phyloP scores from a whole-genome alignment of 805 yeast genomes.

The Grigorovia yakushimaensis region DNA sequence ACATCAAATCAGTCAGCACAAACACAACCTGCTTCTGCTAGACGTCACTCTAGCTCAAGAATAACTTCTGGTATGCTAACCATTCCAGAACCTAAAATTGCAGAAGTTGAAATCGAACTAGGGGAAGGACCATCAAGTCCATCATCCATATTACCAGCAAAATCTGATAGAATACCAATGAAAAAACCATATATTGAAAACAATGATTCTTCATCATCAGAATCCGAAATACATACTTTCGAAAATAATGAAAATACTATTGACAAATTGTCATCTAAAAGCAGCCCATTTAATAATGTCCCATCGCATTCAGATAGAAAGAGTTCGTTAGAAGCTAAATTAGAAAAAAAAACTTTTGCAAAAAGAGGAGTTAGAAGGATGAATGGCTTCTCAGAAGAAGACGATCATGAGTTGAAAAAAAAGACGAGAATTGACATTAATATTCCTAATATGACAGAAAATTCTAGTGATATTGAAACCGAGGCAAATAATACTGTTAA shows the following conservation, averaged over 20 bases:
- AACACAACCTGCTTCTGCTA: slow-evolving; percentile 3
- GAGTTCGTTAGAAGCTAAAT: slow-evolving; percentile 18
- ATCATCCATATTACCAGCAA: slow-evolving; percentile 25
- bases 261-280: slow-evolving; percentile 2
- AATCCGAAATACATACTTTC: not conserved
- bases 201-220: slow-evolving; percentile 1
- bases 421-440: no score
- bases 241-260: slow-evolving; percentile 1
- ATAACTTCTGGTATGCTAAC: slow-evolving; percentile 36
- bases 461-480: not conserved
- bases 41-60: slow-evolving; percentile 21
- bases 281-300: slow-evolving; percentile 7
- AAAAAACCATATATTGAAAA: slow-evolving; percentile 23
- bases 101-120: slow-evolving; percentile 32
- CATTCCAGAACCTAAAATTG: slow-evolving; percentile 35
- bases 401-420: not conserved
- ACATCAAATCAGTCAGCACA: slow-evolving; percentile 3
- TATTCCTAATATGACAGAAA: not conserved
- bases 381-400: slow-evolving; percentile 7
- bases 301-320: slow-evolving; percentile 12
- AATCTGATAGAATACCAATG: slow-evolving; percentile 28
- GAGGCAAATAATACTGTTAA: slow-evolving; percentile 6
- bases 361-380: slow-evolving; percentile 12
- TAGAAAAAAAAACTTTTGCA: slow-evolving; percentile 10
- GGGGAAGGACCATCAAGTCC: slow-evolving; percentile 33